Conservation (phyloP, 352 stramenopile genomes). For the Phytophthora macrochlamydospora region DNA sequence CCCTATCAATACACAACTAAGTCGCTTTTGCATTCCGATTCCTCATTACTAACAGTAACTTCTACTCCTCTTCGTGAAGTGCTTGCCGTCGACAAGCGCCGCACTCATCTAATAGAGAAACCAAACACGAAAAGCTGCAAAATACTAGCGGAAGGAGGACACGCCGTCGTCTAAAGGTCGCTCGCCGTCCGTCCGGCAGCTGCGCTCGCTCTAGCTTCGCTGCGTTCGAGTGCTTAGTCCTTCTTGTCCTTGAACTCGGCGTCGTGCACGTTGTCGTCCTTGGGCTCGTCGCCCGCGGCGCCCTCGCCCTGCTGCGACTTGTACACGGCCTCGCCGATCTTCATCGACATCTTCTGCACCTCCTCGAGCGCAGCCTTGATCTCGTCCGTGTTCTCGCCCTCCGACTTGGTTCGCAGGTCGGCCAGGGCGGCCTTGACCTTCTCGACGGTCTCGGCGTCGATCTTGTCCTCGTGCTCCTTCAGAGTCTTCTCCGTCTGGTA, state of each 20-base stretch:
- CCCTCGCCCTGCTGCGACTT: slow-evolving; percentile 85
- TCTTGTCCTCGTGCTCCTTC: slow-evolving; percentile 32
- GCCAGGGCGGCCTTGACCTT: slow-evolving; percentile 89
- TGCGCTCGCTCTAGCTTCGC: slow-evolving; percentile 10
- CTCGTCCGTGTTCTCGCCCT: slow-evolving; percentile 90
- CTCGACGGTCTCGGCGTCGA: not conserved
- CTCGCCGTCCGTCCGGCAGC: slow-evolving; percentile 23
- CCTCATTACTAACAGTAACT: slow-evolving; percentile 44
- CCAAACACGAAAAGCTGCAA: slow-evolving; percentile 36
- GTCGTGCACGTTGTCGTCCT: slow-evolving; percentile 95
- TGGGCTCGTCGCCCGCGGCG: slow-evolving; percentile 53
- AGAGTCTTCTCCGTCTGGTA: not conserved
- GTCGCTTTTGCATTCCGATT: slow-evolving; percentile 28
- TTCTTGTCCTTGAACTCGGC: slow-evolving; percentile 98
- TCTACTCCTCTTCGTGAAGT: slow-evolving; percentile 10
- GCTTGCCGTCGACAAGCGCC: slow-evolving; percentile 34
- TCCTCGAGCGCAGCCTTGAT: slow-evolving; percentile 94
- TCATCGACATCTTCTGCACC: slow-evolving; percentile 94
- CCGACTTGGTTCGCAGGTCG: slow-evolving; percentile 86
- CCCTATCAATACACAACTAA: not conserved
- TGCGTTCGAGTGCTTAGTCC: slow-evolving; percentile 47
- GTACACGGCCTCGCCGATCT: slow-evolving; percentile 98
- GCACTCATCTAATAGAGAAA: slow-evolving; percentile 38
- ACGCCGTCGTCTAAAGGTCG: slow-evolving; percentile 38
- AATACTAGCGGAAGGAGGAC: slow-evolving; percentile 35